Evolutionary conservation across 2,329 filamentous ascomycete genomes (phyloP).

Genomic region (Hortaea werneckii): DNA sequence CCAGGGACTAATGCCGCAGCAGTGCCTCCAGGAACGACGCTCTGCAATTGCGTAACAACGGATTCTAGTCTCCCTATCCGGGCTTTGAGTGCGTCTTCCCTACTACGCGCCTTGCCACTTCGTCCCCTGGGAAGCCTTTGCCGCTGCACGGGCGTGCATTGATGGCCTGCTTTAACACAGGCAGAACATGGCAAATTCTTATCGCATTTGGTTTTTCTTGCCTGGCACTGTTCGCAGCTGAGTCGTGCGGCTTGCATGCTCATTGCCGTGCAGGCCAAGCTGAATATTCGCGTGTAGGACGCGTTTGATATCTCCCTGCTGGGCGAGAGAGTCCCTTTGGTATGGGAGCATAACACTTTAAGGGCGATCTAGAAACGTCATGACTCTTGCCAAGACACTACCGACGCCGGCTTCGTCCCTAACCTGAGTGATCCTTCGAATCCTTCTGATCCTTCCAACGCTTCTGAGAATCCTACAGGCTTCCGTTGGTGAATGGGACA

Average conservation of each 20-base stretch:
- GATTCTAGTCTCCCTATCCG: background rate
- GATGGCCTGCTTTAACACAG: slow-evolving; percentile 1
- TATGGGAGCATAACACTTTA: too few species aligned
- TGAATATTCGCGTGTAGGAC: too few species aligned
- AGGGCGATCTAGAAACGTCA: too few species aligned
- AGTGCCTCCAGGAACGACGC: background rate
- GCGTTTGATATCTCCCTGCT: too few species aligned
- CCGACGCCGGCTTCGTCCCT: too few species aligned
- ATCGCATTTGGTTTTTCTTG: slow-evolving; percentile 9
- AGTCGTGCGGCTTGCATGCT: background rate
- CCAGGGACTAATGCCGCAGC: too few species aligned
- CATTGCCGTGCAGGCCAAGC: background rate
- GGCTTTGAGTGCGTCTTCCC: slow-evolving; percentile 1
- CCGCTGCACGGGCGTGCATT: slow-evolving; percentile 1
- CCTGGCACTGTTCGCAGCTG: slow-evolving; percentile 7
- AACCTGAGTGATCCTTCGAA: too few species aligned
- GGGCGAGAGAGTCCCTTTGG: too few species aligned
- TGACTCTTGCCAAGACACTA: too few species aligned
- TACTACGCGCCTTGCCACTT: background rate
- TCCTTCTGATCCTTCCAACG: too few species aligned
- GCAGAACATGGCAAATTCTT: slow-evolving; percentile 7
- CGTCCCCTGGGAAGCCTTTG: slow-evolving; percentile 1
- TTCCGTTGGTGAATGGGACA: too few species aligned
- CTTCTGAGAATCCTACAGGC: too few species aligned
- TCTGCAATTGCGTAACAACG: slow-evolving; percentile 1